These are phyloP conservation scores for Neoboletus brunneissimus DNA, from an alignment of 768 basidiomycete species.

Conservation along the genomic window DNA sequence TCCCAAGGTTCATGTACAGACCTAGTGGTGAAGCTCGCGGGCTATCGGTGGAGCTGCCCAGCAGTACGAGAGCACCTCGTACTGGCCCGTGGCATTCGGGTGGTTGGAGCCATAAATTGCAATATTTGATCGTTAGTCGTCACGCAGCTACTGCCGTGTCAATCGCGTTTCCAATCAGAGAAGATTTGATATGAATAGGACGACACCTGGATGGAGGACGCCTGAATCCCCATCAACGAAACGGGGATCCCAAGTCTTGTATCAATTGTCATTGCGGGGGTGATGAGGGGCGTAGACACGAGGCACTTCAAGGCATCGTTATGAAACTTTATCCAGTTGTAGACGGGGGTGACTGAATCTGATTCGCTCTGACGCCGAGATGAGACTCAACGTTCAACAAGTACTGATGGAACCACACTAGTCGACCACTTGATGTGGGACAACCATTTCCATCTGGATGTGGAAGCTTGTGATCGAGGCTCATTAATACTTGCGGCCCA, in stretches of 20 bases:
- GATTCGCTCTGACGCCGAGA: slow-evolving; percentile 27
- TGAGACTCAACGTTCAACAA: slow-evolving; percentile 9
- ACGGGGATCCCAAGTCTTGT: slow-evolving; percentile 16
- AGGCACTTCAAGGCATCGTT: slow-evolving; percentile 4
- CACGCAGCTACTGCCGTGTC: slow-evolving; percentile 13
- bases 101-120: not conserved
- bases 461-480: slow-evolving; percentile 19
- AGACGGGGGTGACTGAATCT: slow-evolving; percentile 10
- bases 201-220: slow-evolving; percentile 7
- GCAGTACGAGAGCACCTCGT: not conserved
- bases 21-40: not conserved
- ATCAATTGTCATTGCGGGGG: slow-evolving; percentile 19
- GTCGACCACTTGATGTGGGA: slow-evolving; percentile 6
- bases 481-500: slow-evolving; percentile 10
- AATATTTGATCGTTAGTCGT: slow-evolving; percentile 6
- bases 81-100: slow-evolving; percentile 6
- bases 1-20: slow-evolving; percentile 13
- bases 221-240: slow-evolving; percentile 7
- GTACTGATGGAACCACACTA: not conserved
- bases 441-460: slow-evolving; percentile 11
- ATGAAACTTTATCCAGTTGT: slow-evolving; percentile 24
- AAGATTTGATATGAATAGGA: slow-evolving; percentile 18
- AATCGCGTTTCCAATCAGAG: slow-evolving; percentile 18
- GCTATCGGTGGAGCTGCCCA: not conserved
- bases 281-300: slow-evolving; percentile 20